Conservation (phyloP, 2,329 filamentous ascomycete species). For the Penicillium sclerotigenum region DNA sequence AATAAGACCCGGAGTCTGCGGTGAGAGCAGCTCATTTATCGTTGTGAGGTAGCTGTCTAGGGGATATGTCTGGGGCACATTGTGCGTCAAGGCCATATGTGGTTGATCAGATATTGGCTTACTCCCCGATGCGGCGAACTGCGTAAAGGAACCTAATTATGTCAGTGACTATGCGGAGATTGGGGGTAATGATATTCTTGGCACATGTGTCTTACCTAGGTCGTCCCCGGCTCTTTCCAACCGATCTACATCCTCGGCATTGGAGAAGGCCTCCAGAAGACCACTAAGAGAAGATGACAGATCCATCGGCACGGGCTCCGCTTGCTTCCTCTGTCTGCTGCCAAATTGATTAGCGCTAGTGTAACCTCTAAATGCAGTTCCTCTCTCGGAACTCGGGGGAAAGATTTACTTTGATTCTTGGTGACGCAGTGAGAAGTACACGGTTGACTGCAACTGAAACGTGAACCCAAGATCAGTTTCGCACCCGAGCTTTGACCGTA, state of each 20-base stretch:
- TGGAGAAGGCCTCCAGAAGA: conserved; percentile 5
- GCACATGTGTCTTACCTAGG: not conserved
- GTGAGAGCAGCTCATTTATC: conserved; percentile 5
- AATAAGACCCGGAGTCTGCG: not conserved
- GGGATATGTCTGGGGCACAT: conserved; percentile 8
- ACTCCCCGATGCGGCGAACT: not conserved
- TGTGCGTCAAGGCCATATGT: not conserved
- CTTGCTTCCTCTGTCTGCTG: not conserved
- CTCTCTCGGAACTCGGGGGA: not conserved
- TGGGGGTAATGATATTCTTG: not conserved
- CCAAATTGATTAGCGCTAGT: not conserved
- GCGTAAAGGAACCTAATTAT: not conserved
- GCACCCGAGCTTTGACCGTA: not conserved
- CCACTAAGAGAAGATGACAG: not conserved
- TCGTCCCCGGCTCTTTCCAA: not conserved
- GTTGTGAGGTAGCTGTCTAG: conserved; percentile 3
- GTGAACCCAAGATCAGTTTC: not conserved
- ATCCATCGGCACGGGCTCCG: conserved; percentile 3
- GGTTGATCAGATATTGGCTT: conserved; percentile 1
- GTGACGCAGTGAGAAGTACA: not conserved
- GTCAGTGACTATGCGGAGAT: not conserved
- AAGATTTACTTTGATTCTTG: not conserved
- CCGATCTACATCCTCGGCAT: conserved; percentile 10
- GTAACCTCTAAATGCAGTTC: not conserved
- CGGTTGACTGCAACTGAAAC: not conserved